Evolutionary conservation across 1,284 basidiomycete genomes (phyloP).

Genomic region (Golubevia sp.): DNA sequence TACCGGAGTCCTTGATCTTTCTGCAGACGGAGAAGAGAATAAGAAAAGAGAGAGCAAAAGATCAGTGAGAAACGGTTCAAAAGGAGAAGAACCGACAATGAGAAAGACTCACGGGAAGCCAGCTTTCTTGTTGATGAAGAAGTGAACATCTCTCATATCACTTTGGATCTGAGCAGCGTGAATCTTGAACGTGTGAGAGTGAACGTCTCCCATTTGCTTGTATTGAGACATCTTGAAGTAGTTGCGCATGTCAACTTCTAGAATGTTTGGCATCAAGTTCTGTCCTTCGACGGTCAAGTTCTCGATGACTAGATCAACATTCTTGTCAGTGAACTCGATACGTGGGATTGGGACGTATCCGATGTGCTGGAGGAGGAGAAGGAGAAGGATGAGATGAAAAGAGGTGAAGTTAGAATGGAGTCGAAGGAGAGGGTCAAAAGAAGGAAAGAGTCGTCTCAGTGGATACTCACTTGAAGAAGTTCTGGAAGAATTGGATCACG

Average conservation of each 20-base stretch:
- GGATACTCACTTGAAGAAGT: constrained; percentile 72
- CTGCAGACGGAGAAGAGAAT: constrained; percentile 67
- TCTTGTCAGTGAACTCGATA: constrained; percentile 52
- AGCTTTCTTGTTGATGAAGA: constrained; percentile 67
- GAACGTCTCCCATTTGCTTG: constrained; percentile 34
- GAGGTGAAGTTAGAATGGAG: neutral
- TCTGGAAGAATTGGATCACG: constrained; percentile 79
- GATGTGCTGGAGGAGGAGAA: constrained; percentile 64
- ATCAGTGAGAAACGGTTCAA: constrained; percentile 61
- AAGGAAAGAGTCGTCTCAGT: constrained; percentile 14
- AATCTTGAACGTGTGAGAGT: constrained; percentile 50
- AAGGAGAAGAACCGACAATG: neutral
- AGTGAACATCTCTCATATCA: constrained; percentile 89
- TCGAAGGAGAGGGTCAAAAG: constrained; percentile 1
- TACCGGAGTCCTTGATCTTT: constrained; percentile 82
- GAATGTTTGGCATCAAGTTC: constrained; percentile 68
- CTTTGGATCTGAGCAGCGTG: constrained; percentile 78
- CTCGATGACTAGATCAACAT: constrained; percentile 77
- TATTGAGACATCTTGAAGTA: constrained; percentile 71
- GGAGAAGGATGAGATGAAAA: constrained; percentile 12
- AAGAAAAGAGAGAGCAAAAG: neutral
- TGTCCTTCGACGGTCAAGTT: constrained; percentile 85
- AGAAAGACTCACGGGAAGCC: neutral
- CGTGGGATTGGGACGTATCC: constrained; percentile 80
- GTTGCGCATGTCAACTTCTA: constrained; percentile 81